Percentiles rank a stretch among this genome's conserved stretches.
Evolutionary conservation across 2,329 filamentous ascomycete genomes (phyloP).

Genomic region (Nannizziopsis arthrosporioides): DNA sequence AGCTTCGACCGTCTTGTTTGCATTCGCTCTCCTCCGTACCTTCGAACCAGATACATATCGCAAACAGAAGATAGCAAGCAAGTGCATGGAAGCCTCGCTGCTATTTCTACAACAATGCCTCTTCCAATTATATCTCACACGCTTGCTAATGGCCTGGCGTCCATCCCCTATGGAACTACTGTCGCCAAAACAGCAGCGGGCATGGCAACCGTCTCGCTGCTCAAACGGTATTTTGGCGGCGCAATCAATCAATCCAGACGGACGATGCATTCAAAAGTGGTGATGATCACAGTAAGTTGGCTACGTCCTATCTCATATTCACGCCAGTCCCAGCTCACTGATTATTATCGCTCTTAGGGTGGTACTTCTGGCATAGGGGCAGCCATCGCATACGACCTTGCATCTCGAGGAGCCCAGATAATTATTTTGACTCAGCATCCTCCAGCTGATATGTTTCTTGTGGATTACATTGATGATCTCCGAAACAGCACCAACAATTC

Average conservation of each 20-base stretch:
- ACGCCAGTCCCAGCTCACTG: neutral
- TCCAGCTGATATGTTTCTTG: slow-evolving; percentile 73
- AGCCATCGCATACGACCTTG: slow-evolving; percentile 60
- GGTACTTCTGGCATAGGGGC: slow-evolving; percentile 90
- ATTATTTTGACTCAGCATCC: slow-evolving; percentile 76
- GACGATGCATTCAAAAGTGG: slow-evolving; percentile 82
- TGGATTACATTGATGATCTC: slow-evolving; percentile 85
- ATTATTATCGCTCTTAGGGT: slow-evolving; percentile 39
- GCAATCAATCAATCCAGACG: slow-evolving; percentile 62
- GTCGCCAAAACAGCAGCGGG: slow-evolving; percentile 44
- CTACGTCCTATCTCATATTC: neutral
- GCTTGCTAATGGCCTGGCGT: slow-evolving; percentile 43
- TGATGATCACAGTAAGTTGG: slow-evolving; percentile 66
- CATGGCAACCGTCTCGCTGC: slow-evolving; percentile 41
- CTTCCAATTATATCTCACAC: slow-evolving; percentile 47
- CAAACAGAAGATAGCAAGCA: too few relatives aligned
- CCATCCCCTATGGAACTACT: slow-evolving; percentile 44
- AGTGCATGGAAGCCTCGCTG: too few relatives aligned
- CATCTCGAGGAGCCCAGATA: slow-evolving; percentile 73
- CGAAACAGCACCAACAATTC: slow-evolving; percentile 65
- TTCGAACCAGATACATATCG: too few relatives aligned
- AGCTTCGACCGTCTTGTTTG: too few relatives aligned
- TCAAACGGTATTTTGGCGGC: slow-evolving; percentile 71
- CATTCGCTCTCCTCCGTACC: too few relatives aligned
- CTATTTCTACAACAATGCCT: slow-evolving; percentile 40